Conservation (phyloP, 768 basidiomycete species). For the Suillus americanus region DNA sequence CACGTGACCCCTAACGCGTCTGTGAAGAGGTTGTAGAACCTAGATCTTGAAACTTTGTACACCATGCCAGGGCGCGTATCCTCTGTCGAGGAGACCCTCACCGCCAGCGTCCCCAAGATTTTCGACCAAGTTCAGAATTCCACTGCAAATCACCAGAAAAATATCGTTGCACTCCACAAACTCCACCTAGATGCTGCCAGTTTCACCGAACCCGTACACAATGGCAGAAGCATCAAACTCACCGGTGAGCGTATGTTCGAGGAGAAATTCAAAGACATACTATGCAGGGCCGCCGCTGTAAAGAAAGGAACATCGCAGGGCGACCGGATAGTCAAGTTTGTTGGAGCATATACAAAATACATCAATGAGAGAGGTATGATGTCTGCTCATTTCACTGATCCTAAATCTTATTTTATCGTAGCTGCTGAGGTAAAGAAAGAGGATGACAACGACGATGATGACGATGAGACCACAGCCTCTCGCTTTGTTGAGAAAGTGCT, state of each 20-base stretch:
- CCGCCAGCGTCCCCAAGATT: constrained; percentile 52
- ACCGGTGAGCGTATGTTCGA: constrained; percentile 80
- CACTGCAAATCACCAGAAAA: constrained; percentile 85
- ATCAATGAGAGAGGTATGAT: constrained; percentile 72
- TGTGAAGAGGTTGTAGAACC: background rate
- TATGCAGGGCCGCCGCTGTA: constrained; percentile 59
- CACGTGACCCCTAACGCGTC: constrained; percentile 9
- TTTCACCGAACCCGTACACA: constrained; percentile 47
- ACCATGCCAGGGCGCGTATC: constrained; percentile 29
- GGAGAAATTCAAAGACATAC: constrained; percentile 56
- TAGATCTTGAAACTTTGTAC: constrained; percentile 6
- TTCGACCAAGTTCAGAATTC: constrained; percentile 80
- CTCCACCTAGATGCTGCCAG: constrained; percentile 66
- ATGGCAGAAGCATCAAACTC: constrained; percentile 52
- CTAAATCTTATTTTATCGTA: constrained; percentile 16
- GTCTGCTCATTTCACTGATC: background rate
- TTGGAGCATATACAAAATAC: constrained; percentile 75
- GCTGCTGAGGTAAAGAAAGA: constrained; percentile 37
- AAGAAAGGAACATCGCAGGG: constrained; percentile 82
- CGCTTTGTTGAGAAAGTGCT: constrained; percentile 70
- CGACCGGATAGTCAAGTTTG: constrained; percentile 80
- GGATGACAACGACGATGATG: constrained; percentile 39
- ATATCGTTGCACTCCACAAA: constrained; percentile 79
- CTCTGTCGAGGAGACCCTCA: constrained; percentile 27
- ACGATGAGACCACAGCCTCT: constrained; percentile 67